Evolutionary conservation across 2,329 filamentous ascomycete species (phyloP).

Genomic region (Neonectria punicea): DNA sequence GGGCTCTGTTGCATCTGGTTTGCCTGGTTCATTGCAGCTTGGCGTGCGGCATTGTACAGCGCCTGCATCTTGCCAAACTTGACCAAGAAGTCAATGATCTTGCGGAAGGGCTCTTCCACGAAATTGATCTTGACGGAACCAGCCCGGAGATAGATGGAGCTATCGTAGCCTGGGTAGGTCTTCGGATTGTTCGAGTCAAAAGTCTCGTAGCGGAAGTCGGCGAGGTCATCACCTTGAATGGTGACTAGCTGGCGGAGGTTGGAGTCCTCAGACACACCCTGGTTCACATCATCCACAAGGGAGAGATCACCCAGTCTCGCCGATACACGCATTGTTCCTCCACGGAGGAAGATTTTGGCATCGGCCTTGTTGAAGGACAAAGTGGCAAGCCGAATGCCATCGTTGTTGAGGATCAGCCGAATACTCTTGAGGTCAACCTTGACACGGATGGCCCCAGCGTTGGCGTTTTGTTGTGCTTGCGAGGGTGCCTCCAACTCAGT

Average conservation of each 20-base stretch:
- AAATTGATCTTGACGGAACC: constrained; percentile 98
- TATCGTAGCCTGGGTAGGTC: constrained; percentile 93
- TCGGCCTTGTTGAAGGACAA: constrained; percentile 92
- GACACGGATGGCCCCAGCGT: constrained; percentile 83
- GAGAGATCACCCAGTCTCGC: constrained; percentile 89
- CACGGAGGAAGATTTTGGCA: constrained; percentile 87
- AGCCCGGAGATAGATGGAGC: constrained; percentile 87
- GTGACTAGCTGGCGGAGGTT: constrained; percentile 87
- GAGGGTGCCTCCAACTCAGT: constrained; percentile 48
- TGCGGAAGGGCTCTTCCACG: constrained; percentile 94
- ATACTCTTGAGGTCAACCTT: constrained; percentile 95
- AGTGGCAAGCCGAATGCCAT: constrained; percentile 93
- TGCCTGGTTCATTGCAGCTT: constrained; percentile 93
- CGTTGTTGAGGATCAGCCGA: constrained; percentile 93
- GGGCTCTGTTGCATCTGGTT: constrained; percentile 92
- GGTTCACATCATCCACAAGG: constrained; percentile 92
- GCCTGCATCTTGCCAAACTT: constrained; percentile 99
- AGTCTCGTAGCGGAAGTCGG: constrained; percentile 97
- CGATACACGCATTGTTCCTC: constrained; percentile 86
- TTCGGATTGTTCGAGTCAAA: constrained; percentile 78
- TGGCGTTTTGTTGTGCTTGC: constrained; percentile 48
- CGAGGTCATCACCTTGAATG: constrained; percentile 94
- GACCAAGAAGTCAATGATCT: constrained; percentile 97
- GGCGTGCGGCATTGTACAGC: constrained; percentile 95
- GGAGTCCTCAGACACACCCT: constrained; percentile 84